Evolutionary conservation across 2,329 filamentous ascomycete genomes (phyloP), one percentile per base, ranked within the genome.

Genomic region (Penicillium verrucosum): DNA sequence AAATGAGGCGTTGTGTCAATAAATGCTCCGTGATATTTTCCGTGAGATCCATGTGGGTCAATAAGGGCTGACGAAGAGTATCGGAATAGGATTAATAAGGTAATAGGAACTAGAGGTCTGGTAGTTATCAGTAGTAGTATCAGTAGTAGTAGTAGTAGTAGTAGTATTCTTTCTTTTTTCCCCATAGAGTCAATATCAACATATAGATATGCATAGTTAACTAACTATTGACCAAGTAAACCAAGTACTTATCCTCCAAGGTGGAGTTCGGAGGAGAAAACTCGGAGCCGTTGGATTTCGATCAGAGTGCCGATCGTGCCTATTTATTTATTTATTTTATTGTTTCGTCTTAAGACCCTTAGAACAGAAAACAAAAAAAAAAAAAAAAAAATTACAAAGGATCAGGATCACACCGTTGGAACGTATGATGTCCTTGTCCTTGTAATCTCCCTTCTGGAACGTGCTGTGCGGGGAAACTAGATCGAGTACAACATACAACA

Each of bases 251-350:
- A 32, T 12, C 11, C 30, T 32, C 30, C 10, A 10, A 27, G 14
- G 54, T 57, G 54, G 43, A 44, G 25, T 41, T 61, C 60, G 57
- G 58, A 54, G 58, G 63, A 65, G 59, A 65, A 66, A 65, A 63
- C 63, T 66, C 64, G 64, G 64, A 58, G 55, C 56, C 60, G 56
- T 63, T 63, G 36, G 49, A 34, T 48, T 57, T 43, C 45, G 47
- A 64, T 64, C 60, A 56, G 18, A 40, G 6, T 25, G 40, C n/a
- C 23, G 40, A 42, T 42, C 40, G 16, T 37, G 21, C 14, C 23
- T 11, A 18, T 27, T 25, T 37, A 18, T 5, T 27, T 5, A 12
- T 32, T 36, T 18, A 11, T 12, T 18, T 32, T 14, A 32, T 12
- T 34, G 32, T 47, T 46, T 23, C n/a, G 30, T 23, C 18, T 45